Evolutionary conservation across 441 rosid species (phyloP).

Genomic region (Euphorbia schlechtendalii): DNA sequence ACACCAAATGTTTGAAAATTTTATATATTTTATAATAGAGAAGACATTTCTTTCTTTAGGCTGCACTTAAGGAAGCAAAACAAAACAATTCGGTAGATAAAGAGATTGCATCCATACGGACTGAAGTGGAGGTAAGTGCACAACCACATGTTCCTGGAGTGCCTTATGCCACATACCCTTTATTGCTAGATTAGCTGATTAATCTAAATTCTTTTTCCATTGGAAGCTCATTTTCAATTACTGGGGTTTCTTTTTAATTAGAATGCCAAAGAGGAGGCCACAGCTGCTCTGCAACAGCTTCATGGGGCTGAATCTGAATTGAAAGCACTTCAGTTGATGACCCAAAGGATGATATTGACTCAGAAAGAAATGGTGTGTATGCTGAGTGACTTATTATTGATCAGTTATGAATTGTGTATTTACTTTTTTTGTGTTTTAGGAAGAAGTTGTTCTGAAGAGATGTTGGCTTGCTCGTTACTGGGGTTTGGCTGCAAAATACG

Average conservation of each 20-base stretch:
- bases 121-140: constrained; percentile 56
- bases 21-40: too few species aligned
- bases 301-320: constrained; percentile 81
- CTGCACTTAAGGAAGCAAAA: constrained; percentile 76
- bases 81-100: constrained; percentile 53
- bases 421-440: constrained; percentile 39
- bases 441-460: constrained; percentile 96
- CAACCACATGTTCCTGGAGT: background rate
- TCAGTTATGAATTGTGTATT: constrained; percentile 4
- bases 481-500: constrained; percentile 86
- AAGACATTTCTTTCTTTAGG: constrained; percentile 33
- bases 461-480: constrained; percentile 99
- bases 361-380: constrained; percentile 85
- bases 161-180: background rate
- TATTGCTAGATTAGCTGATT: constrained; percentile 5
- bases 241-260: constrained; percentile 24
- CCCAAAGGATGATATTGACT: constrained; percentile 87
- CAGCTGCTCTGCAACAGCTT: constrained; percentile 45
- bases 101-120: constrained; percentile 55
- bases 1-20: constrained; percentile 15
- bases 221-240: constrained; percentile 16
- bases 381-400: constrained; percentile 22
- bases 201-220: constrained; percentile 9
- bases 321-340: constrained; percentile 65
- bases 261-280: constrained; percentile 68